Evolutionary conservation across 2,329 filamentous ascomycete species (phyloP), one percentile per base, ranked within the genome.

Genomic region (Colletotrichum sp.): DNA sequence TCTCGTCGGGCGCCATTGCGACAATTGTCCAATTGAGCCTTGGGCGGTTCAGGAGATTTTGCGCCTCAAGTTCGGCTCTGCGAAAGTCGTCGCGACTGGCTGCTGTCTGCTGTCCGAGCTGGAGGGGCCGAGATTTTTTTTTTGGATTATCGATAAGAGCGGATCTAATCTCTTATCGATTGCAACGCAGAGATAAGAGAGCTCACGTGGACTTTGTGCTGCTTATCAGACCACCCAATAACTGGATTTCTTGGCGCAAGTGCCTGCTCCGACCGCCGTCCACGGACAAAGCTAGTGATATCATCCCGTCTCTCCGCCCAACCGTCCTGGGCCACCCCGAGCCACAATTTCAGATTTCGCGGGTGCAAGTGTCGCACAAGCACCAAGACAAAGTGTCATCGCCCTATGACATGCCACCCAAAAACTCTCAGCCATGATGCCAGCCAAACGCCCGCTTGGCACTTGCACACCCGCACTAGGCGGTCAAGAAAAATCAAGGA

Each of bases 1-100:
- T 80, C 39, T 81, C 77, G 63, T 84, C 83, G 6, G 82, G 79
- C 7, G 83, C 81, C 85, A 87, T 85, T 16, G 55, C 57, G 64
- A 21, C 16, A 36, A 59, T 67, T 1, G 44, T 57, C 39, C 26
- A 52, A 63, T 69, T 18, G 36, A 7, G 26, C 66, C 55, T 21
- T 5, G 24, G 24, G 32, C 55, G 24, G 34, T 44, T 15, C 24
- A 10, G 36, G 24, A 59, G 30, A 49, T 57, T 63, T 63, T 34
- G 70, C 70, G 57, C 57, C 59, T 52, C 57, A 26, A 52, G 36
- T 16, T 32, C 64, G 36, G 30, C 65, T 57, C 65, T 36, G n/a
- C 65, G 30, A 36, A 57, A 68, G 32, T 64, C 30, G 67, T 69
- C 64, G 10, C 34, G 26, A 9, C 59, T 52, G n/a, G 44, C 44